Percentiles rank a stretch among this genome's conserved stretches.
These are phyloP conservation scores for Fusarium subglutinans DNA, from an alignment of 2,329 filamentous ascomycete species.

Conservation along the genomic window DNA sequence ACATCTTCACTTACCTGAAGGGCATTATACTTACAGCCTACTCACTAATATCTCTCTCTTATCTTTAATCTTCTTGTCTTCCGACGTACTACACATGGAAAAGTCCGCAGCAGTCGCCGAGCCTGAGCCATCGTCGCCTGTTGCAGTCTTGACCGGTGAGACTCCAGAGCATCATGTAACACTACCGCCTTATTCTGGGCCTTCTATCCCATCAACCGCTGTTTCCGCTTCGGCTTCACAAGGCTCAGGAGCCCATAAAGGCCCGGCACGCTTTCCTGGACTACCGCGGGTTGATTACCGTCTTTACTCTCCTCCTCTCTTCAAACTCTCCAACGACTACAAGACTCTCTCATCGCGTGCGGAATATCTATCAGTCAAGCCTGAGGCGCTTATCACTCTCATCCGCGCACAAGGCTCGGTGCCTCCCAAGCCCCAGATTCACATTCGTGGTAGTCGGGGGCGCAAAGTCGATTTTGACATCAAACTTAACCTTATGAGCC, in stretches of 20 bases:
- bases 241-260: conserved; percentile 12
- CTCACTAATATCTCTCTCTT: background rate
- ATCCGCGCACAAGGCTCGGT: conserved; percentile 60
- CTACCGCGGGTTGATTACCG: conserved; percentile 61
- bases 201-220: conserved; percentile 12
- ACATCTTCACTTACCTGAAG: background rate
- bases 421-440: conserved; percentile 64
- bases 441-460: conserved; percentile 58
- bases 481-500: conserved; percentile 63
- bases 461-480: conserved; percentile 61
- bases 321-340: conserved; percentile 60
- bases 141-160: background rate
- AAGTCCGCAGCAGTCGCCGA: background rate
- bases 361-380: conserved; percentile 58
- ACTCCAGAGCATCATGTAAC: conserved; percentile 4
- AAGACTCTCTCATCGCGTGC: conserved; percentile 59
- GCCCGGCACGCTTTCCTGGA: conserved; percentile 54
- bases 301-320: conserved; percentile 62
- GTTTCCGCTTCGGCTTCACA: background rate
- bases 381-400: conserved; percentile 56
- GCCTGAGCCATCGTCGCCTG: background rate
- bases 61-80: background rate
- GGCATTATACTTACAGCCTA: background rate
- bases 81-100: background rate
- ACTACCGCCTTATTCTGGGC: conserved; percentile 39